Evolutionary conservation across 768 basidiomycete genomes (phyloP).

Genomic region (Leccinum rimulosum): DNA sequence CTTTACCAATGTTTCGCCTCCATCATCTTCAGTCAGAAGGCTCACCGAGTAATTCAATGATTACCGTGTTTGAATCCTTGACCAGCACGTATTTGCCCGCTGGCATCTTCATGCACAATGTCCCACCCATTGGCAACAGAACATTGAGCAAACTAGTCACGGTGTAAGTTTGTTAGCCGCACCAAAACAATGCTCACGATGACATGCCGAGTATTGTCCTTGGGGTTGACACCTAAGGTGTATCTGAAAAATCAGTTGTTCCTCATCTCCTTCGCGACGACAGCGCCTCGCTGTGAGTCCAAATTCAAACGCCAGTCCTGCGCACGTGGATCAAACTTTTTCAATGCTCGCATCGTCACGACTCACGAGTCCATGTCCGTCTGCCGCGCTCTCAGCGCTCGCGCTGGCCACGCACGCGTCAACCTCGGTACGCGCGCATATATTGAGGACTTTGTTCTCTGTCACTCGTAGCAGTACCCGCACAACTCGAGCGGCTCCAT

Average conservation of each 20-base stretch:
- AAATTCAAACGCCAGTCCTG: conserved; percentile 96
- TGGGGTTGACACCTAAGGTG: conserved; percentile 90
- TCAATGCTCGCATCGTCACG: conserved; percentile 92
- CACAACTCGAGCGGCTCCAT: conserved; percentile 94
- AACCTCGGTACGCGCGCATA: conserved; percentile 94
- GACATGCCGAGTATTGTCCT: conserved; percentile 93
- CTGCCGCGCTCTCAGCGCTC: conserved; percentile 52
- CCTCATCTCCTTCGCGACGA: conserved; percentile 99
- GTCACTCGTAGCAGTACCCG: conserved; percentile 91
- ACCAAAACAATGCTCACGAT: conserved; percentile 93
- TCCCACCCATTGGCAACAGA: conserved; percentile 98
- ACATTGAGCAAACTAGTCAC: conserved; percentile 94
- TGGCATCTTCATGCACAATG: conserved; percentile 95
- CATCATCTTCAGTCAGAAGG: conserved; percentile 84
- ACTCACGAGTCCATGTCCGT: conserved; percentile 79
- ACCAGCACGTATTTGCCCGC: conserved; percentile 98
- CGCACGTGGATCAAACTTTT: conserved; percentile 92
- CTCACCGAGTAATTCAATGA: conserved; percentile 22
- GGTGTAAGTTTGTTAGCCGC: conserved; percentile 92
- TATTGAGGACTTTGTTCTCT: conserved; percentile 86
- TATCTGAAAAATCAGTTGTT: conserved; percentile 80
- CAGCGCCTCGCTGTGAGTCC: conserved; percentile 94
- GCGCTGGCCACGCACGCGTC: conserved; percentile 72
- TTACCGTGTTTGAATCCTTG: conserved; percentile 96
- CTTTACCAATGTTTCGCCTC: conserved; percentile 42